These are phyloP conservation scores for Mortierella sp. DNA, from an alignment of 371 early-diverging fungal species.

Conservation along the genomic window DNA sequence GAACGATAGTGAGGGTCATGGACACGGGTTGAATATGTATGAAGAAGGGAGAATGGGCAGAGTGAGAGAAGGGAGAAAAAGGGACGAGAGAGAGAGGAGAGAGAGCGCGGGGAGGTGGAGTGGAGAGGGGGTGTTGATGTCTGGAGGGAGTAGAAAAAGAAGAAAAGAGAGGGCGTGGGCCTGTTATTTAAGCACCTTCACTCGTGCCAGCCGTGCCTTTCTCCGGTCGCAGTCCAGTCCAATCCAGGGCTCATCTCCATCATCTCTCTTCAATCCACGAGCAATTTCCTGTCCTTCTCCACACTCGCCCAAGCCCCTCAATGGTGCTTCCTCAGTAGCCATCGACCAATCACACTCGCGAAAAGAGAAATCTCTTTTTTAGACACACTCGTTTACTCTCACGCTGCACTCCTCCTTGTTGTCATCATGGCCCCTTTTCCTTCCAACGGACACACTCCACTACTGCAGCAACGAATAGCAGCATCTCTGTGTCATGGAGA, in stretches of 20 bases:
- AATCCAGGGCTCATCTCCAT: constrained; percentile 1
- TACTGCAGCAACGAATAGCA: not conserved
- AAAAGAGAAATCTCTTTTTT: not conserved
- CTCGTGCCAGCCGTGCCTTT: not conserved
- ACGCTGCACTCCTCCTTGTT: not conserved
- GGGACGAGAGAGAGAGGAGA: not conserved
- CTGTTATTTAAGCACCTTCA: not conserved
- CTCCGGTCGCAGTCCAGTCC: not conserved
- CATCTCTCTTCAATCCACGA: not conserved
- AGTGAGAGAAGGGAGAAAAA: constrained; percentile 2
- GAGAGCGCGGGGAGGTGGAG: constrained; percentile 5
- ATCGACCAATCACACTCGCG: not conserved
- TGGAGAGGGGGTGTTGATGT: not conserved
- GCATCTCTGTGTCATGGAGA: not conserved
- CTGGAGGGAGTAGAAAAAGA: not conserved
- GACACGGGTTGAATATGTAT: not conserved
- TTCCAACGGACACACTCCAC: constrained; percentile 1
- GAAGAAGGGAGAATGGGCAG: not conserved
- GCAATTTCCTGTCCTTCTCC: not conserved
- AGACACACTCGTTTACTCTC: not conserved
- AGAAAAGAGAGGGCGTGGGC: not conserved
- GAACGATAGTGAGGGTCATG: constrained; percentile 38
- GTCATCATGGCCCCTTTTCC: not conserved
- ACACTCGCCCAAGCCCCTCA: constrained; percentile 15
- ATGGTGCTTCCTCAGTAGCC: not conserved